Percentiles rank a stretch among this genome's conserved stretches.
phyloP scores from a whole-genome alignment of 139 green algal species.

The Parachlorella kessleri region DNA sequence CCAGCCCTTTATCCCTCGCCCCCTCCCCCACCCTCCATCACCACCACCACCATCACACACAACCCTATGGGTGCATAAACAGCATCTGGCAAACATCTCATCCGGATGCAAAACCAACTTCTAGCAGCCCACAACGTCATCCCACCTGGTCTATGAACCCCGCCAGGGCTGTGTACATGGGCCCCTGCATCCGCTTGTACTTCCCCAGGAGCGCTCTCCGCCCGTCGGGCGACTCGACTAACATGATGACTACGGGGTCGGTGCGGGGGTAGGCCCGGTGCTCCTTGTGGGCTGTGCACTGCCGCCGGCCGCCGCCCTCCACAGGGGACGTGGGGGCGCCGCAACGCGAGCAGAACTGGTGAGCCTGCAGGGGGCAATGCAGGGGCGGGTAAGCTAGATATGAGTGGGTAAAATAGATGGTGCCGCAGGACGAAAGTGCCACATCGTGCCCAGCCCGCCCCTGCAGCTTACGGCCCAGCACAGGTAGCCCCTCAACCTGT shows the following conservation, averaged over 20 bases:
- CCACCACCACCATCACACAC: background rate
- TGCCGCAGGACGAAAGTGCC: too few species aligned
- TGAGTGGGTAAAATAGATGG: too few species aligned
- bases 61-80: too few species aligned
- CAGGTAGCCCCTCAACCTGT: too few species aligned
- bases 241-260: conserved; percentile 84
- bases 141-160: conserved; percentile 80
- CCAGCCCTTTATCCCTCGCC: background rate
- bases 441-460: too few species aligned
- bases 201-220: conserved; percentile 68
- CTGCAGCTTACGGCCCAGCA: too few species aligned
- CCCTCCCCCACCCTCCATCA: background rate
- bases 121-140: too few species aligned
- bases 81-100: too few species aligned
- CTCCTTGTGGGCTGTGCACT: conserved; percentile 46
- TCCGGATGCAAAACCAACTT: too few species aligned
- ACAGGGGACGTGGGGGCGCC: conserved; percentile 51
- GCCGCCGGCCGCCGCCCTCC: conserved; percentile 63
- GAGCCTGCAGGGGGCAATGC: conserved; percentile 36
- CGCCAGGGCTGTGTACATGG: conserved; percentile 80
- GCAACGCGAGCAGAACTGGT: conserved; percentile 70
- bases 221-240: conserved; percentile 76
- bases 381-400: background rate
- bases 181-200: conserved; percentile 44
- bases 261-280: conserved; percentile 81